Evolutionary conservation across 2,329 filamentous ascomycete species (phyloP), one percentile per base, ranked within the genome.

Genomic region (Aureobasidium leucospermi): DNA sequence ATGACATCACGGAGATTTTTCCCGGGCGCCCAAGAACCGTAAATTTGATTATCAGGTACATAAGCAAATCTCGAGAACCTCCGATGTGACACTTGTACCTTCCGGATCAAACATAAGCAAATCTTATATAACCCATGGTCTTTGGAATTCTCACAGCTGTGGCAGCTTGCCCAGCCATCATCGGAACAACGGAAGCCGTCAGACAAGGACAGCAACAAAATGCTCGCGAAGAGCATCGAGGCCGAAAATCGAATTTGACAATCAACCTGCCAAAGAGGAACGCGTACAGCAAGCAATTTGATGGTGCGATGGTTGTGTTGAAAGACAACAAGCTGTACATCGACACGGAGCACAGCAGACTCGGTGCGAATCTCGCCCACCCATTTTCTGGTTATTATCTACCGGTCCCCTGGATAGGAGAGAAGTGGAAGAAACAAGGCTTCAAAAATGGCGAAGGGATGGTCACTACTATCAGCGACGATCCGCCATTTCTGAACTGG

Each of bases 401-500:
- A 29, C 71, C 73, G 42, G 79, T 79, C 59, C 78, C 78, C 1
- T 76, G 79, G 63, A 75, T 77, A 36, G 69, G 73, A 1, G 45
- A 64, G n/a, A 45, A 48, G 6, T 70, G 68, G 66, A 61, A 62
- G 19, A 60, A 67, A 39, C 46, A 61, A 19, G 69, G 69, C 0
- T 64, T 59, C 19, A 61, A 45, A 6, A 48, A 58, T 36, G 77
- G 79, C 63, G 75, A 78, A 42, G 79, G 79, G 0, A 66, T 81
- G 19, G 79, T 81, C 4, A 76, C 72, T 58, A 80, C 77, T 2
- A 77, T 81, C 31, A 73, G 71, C 39, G 73, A 75, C 11, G 75
- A 79, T 57, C 85, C 85, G 6, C 85, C 85, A 0, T 79, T 85
- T 71, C 69, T 88, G 59, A 87, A 87, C 65, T 88, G 86, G 85